Evolutionary conservation across 495 filamentous ascomycete species (phyloP), one percentile per base, ranked within the genome.

Genomic region (Annulohypoxylon nitens): DNA sequence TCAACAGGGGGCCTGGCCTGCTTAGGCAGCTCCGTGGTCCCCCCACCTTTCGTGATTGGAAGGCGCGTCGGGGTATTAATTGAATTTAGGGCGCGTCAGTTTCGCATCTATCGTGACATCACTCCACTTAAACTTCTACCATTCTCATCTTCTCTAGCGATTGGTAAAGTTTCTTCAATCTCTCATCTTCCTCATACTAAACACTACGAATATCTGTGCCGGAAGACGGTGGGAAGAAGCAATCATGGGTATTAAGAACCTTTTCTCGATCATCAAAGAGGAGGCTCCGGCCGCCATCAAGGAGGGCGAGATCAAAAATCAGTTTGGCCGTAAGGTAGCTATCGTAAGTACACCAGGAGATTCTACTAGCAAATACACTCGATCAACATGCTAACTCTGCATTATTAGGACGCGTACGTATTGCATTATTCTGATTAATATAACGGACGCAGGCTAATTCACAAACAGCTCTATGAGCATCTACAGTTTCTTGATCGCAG

Each of bases 401-500:
- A 9, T 69, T 80, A 71, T 70, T 75, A 95, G 92, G 94, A 97
- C 91, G 94, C 94, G 93, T 97, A 91, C 62, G 91, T 83, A 53
- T 23, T 9, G 39, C 6, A 2, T 26, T 20, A 37, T 62, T 30
- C 1, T 7, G 10, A n/a, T 36, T 14, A 7, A 53, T 55, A 20
- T 26, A 37, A 34, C 11, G 3, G 37, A 3, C 18, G 30, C 5
- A 67, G 9, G 72, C 77, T 83, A 76, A 85, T 63, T 48, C 47
- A 23, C 54, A 54, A 66, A 30, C 51, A 97, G 93, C 50, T 99
- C 96, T 41, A 99, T 98, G 96, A 96, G 92, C 80, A 97, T 99
- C 78, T 99, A 99, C 87, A 95, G 92, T 83, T 99, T 99, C 86
- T 89, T 99, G 50, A 93, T 99, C 75, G 97, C 97, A 14, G 96